phyloP scores from a whole-genome alignment of 495 filamentous ascomycete species.

The Polyplosphaeria fusca region DNA sequence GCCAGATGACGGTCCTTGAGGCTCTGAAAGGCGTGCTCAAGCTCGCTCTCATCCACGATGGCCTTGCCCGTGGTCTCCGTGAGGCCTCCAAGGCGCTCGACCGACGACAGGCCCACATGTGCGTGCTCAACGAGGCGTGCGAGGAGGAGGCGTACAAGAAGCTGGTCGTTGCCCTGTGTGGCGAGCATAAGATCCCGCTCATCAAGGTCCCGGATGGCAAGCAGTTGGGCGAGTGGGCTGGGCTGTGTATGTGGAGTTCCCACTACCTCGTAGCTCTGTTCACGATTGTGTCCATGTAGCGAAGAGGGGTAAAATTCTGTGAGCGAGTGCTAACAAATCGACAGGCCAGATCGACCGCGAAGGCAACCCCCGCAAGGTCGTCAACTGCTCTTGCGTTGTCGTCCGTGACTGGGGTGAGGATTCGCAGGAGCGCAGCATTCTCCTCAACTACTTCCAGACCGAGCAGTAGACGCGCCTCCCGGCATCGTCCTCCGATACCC shows the following conservation, averaged over 20 bases:
- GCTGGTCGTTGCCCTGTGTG: conserved; percentile 95
- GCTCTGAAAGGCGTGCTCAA: conserved; percentile 97
- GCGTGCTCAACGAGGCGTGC: conserved; percentile 97
- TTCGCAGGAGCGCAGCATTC: conserved; percentile 92
- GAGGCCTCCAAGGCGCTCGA: conserved; percentile 98
- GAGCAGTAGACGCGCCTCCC: conserved; percentile 56
- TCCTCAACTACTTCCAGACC: conserved; percentile 99
- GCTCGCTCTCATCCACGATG: conserved; percentile 98
- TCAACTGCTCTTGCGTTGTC: conserved; percentile 99
- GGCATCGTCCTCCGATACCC: neutral
- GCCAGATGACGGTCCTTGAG: conserved; percentile 96
- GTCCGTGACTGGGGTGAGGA: conserved; percentile 99
- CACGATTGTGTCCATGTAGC: too few species aligned
- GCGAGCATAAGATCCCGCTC: conserved; percentile 97
- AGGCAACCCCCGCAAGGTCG: conserved; percentile 98
- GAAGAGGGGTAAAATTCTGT: too few species aligned
- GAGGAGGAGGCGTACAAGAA: conserved; percentile 99
- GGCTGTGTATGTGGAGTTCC: conserved; percentile 75
- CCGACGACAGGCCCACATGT: conserved; percentile 97
- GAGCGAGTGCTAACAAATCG: conserved; percentile 13
- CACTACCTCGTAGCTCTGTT: too few species aligned
- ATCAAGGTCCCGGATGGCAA: conserved; percentile 99
- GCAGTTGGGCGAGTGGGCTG: conserved; percentile 99
- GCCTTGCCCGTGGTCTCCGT: conserved; percentile 94
- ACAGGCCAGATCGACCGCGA: conserved; percentile 96